Base-by-base conservation (phyloP, 495 filamentous ascomycete species). In the Penicillium pulvis region DNA sequence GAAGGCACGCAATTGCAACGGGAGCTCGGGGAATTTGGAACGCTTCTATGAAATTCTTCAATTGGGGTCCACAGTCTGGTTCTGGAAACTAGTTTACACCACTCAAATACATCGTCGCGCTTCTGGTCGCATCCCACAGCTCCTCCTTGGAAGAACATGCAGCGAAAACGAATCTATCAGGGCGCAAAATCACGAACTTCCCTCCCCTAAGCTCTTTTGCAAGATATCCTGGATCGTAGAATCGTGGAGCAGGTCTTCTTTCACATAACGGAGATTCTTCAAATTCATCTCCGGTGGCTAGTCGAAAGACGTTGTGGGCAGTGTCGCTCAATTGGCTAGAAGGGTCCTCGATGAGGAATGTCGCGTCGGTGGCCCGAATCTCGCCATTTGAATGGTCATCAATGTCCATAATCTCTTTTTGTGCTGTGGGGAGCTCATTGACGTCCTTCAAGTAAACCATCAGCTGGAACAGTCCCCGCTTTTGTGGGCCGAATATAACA, bases 1-100 rank as follows among this genome's bases (percentile, higher is more conserved):
- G 77, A 19, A 63, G 77, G n/a, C 57, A 49, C 2, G 72, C 61
- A 41, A 75, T 77, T 43, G 64, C 57, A 6, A 70, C 47, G 9
- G 72, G 65, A 8, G 35, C 56, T 0, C 49, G 58, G 28, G 72
- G 72, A 3, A 58, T 71, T 17, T 76, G 69, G 71, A 67, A 58
- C 7, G 50, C 57, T 23, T 60, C 48, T 0, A 53, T 17, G 26
- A 17, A 45, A n/a, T 63, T 46, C 23, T 53, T 59, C 11, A 57
- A 33, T 6, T 39, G 26, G 7, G 12, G 6, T 6, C 9, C 7
- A 26, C 12, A 47, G 20, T 45, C 42, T 19, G 28, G 28, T 11
- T 9, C 12, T 36, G 33, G 33, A 36, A 10, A 14, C 14, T 36
- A 36, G 4, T 36, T 36, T 36, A 10, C 9, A 36, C 33, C 10